Percentiles rank a stretch among this genome's conserved stretches.
phyloP scores from a whole-genome alignment of 352 stramenopile species.

The Pythium rishiriense region DNA sequence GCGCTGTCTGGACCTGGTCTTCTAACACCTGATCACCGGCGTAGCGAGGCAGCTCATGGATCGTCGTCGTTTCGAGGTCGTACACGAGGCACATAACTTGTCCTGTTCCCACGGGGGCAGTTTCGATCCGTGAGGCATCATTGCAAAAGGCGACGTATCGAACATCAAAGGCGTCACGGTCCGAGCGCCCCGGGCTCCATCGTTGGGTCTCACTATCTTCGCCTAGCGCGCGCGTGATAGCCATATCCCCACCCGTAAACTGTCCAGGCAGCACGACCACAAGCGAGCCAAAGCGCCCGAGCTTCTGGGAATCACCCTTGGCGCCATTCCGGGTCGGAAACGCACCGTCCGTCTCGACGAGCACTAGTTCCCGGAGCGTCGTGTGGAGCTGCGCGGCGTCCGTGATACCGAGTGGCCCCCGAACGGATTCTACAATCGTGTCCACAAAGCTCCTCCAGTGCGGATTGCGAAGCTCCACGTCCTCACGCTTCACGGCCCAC shows the following conservation, averaged over 20 bases:
- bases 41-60: background rate
- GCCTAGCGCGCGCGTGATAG: background rate
- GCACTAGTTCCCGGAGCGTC: background rate
- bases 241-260: no score
- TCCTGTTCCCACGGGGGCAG: background rate
- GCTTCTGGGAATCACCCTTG: no score
- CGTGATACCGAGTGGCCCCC: background rate
- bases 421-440: background rate
- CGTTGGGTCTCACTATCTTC: background rate
- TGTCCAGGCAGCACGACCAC: no score
- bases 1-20: background rate
- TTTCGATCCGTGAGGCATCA: background rate
- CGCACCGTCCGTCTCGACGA: background rate
- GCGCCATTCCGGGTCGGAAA: no score
- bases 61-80: slow-evolving; percentile 3
- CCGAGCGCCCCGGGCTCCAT: no score
- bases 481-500: background rate
- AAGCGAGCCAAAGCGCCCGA: no score
- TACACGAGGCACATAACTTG: no score
- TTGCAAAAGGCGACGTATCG: background rate
- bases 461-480: background rate
- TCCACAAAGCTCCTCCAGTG: background rate
- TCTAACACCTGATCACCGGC: background rate
- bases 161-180: background rate
- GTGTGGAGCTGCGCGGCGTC: background rate